Evolutionary conservation across 345 rosid species (phyloP), one percentile per base, ranked within the genome.

Genomic region (Carallia brachiata): DNA sequence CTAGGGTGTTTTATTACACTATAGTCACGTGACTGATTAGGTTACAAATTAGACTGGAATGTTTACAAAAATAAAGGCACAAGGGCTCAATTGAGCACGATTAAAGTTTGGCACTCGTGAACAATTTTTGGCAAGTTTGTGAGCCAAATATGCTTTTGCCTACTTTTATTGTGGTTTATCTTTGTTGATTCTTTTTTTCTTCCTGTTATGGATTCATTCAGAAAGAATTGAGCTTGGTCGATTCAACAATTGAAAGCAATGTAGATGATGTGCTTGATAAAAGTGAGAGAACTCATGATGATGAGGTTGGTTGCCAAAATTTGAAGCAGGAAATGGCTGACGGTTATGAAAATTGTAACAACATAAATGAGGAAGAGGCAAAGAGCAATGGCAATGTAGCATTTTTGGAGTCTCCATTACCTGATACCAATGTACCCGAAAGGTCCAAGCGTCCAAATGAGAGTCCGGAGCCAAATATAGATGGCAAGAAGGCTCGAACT

Each of bases 401-500:
- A 32, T 50, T 52, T 64, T 40, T 76, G 53, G 83, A 81, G 58
- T 77, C 85, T 73, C 68, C 65, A 68, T 61, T 54, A 36, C 66
- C 73, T 73, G 80, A 72, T 69, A 68, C 52, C 36, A 57, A 37
- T 62, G 83, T 81, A 74, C 52, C 68, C 37, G 71, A 67, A 62
- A 73, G 75, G 36, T 72, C 71, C 31, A 86, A 86, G 82, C 86
- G 83, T 67, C 72, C 70, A 64, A 75, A 67, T 67, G 88, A 84
- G 63, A 66, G 55, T 71, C 82, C 69, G 76, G 88, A 81, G 63
- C 73, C 65, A 52, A 69, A 60, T 52, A 36, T 37, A 23, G 75
- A 80, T 67, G 75, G 76, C 70, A 90, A 85, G 78, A 86, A 65
- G 83, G 83, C 67, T 55, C 77, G 81, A 50, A 73, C 85, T 54